Conservation (phyloP, 2,329 filamentous ascomycete species). For the Aspergillus hiratsukae region DNA sequence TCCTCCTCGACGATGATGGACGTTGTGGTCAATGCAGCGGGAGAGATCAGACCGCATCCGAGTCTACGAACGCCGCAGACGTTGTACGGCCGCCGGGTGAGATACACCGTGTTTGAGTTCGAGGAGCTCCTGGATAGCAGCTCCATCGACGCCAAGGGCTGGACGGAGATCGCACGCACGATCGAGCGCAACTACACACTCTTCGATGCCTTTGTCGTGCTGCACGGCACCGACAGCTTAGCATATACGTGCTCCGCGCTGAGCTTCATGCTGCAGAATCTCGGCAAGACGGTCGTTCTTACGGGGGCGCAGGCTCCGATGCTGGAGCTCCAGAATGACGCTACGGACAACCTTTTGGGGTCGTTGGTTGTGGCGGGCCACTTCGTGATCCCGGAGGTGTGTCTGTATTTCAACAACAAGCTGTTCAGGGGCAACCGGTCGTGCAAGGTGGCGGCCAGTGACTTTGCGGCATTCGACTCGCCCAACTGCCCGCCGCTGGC, state of each 20-base stretch:
- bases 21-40: constrained; percentile 50
- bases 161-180: constrained; percentile 77
- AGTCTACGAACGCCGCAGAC: constrained; percentile 76
- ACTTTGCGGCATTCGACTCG: constrained; percentile 81
- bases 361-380: constrained; percentile 87
- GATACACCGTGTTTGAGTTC: constrained; percentile 83
- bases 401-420: constrained; percentile 88
- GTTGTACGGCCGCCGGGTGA: constrained; percentile 72
- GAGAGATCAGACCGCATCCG: constrained; percentile 51
- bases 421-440: constrained; percentile 84
- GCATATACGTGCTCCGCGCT: constrained; percentile 86
- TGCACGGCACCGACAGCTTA: constrained; percentile 86
- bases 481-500: constrained; percentile 83
- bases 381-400: constrained; percentile 89
- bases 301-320: constrained; percentile 82
- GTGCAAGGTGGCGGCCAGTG: constrained; percentile 80
- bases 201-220: constrained; percentile 86
- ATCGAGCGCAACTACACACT: constrained; percentile 79
- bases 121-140: constrained; percentile 80
- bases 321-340: constrained; percentile 85
- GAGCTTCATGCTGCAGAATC: constrained; percentile 87
- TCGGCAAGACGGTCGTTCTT: constrained; percentile 86
- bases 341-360: constrained; percentile 82
- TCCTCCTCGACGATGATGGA: constrained; percentile 54
- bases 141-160: constrained; percentile 80